A percentile compares a stretch with the other conserved stretches of the same genome.
Evolutionary conservation across 768 basidiomycete species (phyloP).

Genomic region (Cantharellus anzutake): DNA sequence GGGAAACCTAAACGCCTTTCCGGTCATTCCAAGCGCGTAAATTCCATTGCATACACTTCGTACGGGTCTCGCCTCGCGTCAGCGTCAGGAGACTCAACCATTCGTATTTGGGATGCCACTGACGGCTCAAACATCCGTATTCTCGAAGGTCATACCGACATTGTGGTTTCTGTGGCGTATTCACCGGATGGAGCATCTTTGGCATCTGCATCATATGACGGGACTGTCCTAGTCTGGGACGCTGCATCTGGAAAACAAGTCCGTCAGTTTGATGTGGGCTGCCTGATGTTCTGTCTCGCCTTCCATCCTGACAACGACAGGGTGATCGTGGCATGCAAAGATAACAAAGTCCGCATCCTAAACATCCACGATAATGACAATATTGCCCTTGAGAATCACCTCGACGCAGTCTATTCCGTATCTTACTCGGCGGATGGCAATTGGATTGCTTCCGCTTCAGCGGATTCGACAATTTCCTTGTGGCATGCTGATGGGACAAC

Average conservation of each 20-base stretch:
- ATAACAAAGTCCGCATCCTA: too few relatives aligned
- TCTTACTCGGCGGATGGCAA: neutral
- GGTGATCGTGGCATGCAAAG: too few relatives aligned
- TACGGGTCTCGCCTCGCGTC: conserved; percentile 1
- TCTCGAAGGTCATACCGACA: neutral
- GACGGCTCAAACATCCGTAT: neutral
- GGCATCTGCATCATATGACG: conserved; percentile 5
- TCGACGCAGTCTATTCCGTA: neutral
- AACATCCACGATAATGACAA: neutral
- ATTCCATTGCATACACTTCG: conserved; percentile 1
- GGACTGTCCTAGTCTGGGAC: conserved; percentile 5
- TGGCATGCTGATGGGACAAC: too few relatives aligned
- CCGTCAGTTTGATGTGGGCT: too few relatives aligned
- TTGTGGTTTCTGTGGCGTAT: conserved; percentile 4
- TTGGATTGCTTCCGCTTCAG: too few relatives aligned
- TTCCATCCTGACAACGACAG: too few relatives aligned
- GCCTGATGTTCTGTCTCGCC: too few relatives aligned
- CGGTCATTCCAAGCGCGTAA: conserved; percentile 1
- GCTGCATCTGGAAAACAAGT: neutral
- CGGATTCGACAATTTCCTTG: too few relatives aligned
- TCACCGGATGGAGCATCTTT: conserved; percentile 3
- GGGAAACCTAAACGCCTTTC: too few relatives aligned
- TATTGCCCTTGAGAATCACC: neutral
- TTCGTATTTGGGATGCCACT: conserved; percentile 4
- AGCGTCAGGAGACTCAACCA: conserved; percentile 1